These are phyloP conservation scores for Pseudoscleropodium purum DNA, from an alignment of 225 moss, liverwort and hornwort species.

Conservation along the genomic window DNA sequence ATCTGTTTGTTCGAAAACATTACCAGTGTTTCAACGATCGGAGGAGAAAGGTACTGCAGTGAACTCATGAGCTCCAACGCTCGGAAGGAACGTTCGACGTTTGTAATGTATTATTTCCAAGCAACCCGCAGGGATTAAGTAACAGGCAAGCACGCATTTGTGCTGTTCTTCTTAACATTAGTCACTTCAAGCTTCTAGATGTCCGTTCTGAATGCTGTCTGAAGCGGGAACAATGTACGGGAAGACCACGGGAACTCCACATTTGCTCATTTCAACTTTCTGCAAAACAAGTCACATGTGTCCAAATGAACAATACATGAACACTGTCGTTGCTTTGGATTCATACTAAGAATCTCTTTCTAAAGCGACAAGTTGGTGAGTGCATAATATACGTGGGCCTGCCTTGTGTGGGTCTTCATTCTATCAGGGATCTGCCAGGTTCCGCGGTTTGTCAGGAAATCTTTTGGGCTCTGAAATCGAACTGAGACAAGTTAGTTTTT, in stretches of 20 bases:
- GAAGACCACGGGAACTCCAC: neutral
- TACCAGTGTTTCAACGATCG: neutral
- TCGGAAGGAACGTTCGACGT: neutral
- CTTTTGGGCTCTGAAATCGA: neutral
- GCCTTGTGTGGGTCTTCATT: neutral
- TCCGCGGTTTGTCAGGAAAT: neutral
- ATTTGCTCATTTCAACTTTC: neutral
- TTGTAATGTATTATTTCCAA: neutral
- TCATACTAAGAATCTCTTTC: too few relatives aligned
- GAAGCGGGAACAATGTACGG: neutral
- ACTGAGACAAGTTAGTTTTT: neutral
- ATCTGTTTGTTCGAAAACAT: neutral
- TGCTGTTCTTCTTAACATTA: neutral
- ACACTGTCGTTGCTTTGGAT: neutral
- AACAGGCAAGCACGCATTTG: neutral
- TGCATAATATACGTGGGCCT: neutral
- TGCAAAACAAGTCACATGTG: neutral
- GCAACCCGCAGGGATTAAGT: neutral
- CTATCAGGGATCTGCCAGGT: neutral
- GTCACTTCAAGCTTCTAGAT: neutral
- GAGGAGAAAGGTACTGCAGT: neutral
- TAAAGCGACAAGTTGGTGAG: too few relatives aligned
- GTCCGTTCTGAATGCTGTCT: neutral
- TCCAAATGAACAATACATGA: neutral
- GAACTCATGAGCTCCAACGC: neutral